phyloP scores from a whole-genome alignment of 2,329 filamentous ascomycete genomes.

The Daldinia eschscholtzii region DNA sequence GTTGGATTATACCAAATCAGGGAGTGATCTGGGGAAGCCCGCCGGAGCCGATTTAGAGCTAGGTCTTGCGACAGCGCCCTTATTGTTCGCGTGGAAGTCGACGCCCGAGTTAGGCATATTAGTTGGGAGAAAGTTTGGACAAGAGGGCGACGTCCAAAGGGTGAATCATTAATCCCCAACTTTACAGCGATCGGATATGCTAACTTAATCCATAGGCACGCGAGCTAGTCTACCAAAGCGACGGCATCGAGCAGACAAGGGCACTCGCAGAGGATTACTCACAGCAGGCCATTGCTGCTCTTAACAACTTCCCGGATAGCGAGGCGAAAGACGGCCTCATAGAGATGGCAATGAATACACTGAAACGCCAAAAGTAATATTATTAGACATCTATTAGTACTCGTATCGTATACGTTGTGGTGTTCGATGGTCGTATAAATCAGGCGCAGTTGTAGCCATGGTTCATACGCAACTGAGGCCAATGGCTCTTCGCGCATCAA shows the following conservation, averaged over 20 bases:
- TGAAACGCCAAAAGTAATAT: slow-evolving; percentile 84
- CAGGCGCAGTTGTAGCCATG: slow-evolving; percentile 35
- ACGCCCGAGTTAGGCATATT: slow-evolving; percentile 85
- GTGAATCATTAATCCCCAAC: slow-evolving; percentile 63
- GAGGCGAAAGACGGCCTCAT: slow-evolving; percentile 92
- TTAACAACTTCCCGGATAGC: slow-evolving; percentile 87
- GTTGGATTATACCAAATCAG: slow-evolving; percentile 93
- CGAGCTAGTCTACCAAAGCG: slow-evolving; percentile 82
- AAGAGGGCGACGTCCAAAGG: slow-evolving; percentile 84
- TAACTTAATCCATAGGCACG: slow-evolving; percentile 73
- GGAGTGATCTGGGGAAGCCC: slow-evolving; percentile 89
- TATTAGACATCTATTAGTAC: slow-evolving; percentile 42
- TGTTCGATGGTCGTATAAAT: slow-evolving; percentile 31
- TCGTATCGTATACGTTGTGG: slow-evolving; percentile 20
- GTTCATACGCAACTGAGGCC: slow-evolving; percentile 21
- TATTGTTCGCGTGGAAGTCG: slow-evolving; percentile 95
- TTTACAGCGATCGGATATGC: not conserved
- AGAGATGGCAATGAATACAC: slow-evolving; percentile 93
- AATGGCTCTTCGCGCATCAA: slow-evolving; percentile 31
- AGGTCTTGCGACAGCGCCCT: slow-evolving; percentile 90
- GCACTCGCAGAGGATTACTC: slow-evolving; percentile 91
- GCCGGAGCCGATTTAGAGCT: slow-evolving; percentile 94
- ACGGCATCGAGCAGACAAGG: slow-evolving; percentile 92
- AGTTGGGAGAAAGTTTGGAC: slow-evolving; percentile 90
- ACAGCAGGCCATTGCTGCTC: slow-evolving; percentile 87